A percentile compares a stretch with the other conserved stretches of the same genome.
Conservation (phyloP, 441 rosid genomes). For the Isatis lusitanica region DNA sequence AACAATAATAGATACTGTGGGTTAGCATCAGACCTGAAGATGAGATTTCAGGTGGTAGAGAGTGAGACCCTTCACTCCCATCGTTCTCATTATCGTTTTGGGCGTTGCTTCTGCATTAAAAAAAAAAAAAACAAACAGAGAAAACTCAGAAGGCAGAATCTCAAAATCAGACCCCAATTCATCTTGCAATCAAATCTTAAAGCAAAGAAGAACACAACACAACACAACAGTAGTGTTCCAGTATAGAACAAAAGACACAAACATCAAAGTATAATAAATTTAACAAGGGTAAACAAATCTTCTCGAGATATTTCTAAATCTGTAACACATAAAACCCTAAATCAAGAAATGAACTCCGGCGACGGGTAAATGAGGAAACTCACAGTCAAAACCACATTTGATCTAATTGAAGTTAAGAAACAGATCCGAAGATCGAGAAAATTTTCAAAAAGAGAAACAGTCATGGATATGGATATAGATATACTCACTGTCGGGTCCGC, state of each 20-base stretch:
- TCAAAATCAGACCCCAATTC: not conserved
- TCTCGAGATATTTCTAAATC: too few species aligned
- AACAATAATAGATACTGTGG: not conserved
- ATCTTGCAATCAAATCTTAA: not conserved
- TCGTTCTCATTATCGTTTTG: slow-evolving; percentile 87
- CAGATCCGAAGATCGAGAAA: not conserved
- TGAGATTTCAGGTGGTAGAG: slow-evolving; percentile 94
- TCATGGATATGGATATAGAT: not conserved
- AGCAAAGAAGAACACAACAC: not conserved
- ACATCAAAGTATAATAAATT: not conserved
- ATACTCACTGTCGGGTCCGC: slow-evolving; percentile 86
- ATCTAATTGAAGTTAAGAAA: too few species aligned
- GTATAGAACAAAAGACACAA: not conserved
- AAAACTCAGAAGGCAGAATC: not conserved
- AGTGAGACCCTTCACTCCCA: slow-evolving; percentile 96
- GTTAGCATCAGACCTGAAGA: slow-evolving; percentile 64
- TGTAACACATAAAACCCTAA: not conserved
- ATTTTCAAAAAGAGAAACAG: not conserved
- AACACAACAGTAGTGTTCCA: not conserved
- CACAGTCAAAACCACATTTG: slow-evolving; percentile 1
- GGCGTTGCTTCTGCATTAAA: slow-evolving; percentile 82
- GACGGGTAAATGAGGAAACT: not conserved
- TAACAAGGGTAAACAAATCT: too few species aligned
- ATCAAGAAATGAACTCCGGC: not conserved
- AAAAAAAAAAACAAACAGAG: not conserved